phyloP scores from a whole-genome alignment of 2,329 filamentous ascomycete genomes.

The Hirsutella minnesotensis region DNA sequence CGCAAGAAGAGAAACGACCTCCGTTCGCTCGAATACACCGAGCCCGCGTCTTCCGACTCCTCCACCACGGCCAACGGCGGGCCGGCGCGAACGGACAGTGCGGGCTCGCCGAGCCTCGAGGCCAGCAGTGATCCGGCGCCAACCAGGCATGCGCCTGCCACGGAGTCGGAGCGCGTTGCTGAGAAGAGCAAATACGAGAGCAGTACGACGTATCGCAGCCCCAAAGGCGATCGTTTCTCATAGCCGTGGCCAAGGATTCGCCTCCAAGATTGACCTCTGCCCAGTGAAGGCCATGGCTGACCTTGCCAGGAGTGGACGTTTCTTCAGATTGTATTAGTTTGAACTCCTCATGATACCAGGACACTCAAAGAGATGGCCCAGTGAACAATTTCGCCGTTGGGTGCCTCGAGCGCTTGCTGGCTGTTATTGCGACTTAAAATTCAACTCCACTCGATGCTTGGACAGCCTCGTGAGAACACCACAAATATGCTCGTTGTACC shows the following conservation, averaged over 20 bases:
- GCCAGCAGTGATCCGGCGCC: constrained; percentile 71
- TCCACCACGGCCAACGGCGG: constrained; percentile 28
- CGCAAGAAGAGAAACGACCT: constrained; percentile 50
- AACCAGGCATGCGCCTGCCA: constrained; percentile 67
- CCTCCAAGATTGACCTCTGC: too few species aligned
- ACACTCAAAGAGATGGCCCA: too few species aligned
- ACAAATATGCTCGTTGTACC: too few species aligned
- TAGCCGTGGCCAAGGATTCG: constrained; percentile 16
- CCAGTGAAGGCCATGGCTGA: too few species aligned
- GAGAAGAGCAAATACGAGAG: constrained; percentile 92
- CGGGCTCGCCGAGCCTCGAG: constrained; percentile 57
- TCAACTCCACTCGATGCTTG: too few species aligned
- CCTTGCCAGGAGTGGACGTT: too few species aligned
- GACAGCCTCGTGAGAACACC: too few species aligned
- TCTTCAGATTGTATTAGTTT: too few species aligned
- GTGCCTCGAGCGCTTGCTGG: too few species aligned
- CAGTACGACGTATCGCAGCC: constrained; percentile 58
- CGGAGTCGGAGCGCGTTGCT: constrained; percentile 49
- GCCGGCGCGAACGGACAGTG: constrained; percentile 45
- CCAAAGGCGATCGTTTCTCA: constrained; percentile 79
- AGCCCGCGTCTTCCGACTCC: constrained; percentile 20
- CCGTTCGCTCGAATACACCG: constrained; percentile 40
- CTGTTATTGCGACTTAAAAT: too few species aligned
- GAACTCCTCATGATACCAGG: too few species aligned
- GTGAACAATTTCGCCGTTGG: too few species aligned